A percentile compares a stretch with the other conserved stretches of the same genome.
These are phyloP conservation scores for Syzygium aromaticum DNA, from an alignment of 345 rosid species.

Conservation along the genomic window DNA sequence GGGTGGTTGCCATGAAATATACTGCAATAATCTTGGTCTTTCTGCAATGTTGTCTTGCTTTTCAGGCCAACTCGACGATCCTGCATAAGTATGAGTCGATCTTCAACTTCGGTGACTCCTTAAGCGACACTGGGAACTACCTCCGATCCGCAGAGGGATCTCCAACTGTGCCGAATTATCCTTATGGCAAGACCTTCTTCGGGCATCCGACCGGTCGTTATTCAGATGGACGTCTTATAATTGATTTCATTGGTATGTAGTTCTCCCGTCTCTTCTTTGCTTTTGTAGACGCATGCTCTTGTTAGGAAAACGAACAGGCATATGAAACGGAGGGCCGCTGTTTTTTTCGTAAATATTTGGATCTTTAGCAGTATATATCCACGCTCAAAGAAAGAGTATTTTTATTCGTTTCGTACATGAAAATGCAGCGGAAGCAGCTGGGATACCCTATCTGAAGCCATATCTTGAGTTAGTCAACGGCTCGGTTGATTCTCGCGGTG, in stretches of 20 bases:
- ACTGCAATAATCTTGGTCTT: background rate
- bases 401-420: background rate
- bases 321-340: background rate
- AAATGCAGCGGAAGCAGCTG: conserved; percentile 48
- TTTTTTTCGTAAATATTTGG: background rate
- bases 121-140: conserved; percentile 70
- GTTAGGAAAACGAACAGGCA: background rate
- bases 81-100: conserved; percentile 41
- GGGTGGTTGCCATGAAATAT: background rate
- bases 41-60: background rate
- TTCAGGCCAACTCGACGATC: background rate
- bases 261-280: background rate
- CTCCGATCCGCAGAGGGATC: conserved; percentile 41
- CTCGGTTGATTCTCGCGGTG: conserved; percentile 6
- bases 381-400: background rate
- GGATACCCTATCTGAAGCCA: conserved; percentile 41
- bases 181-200: conserved; percentile 60
- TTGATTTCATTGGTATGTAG: conserved; percentile 56
- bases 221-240: conserved; percentile 64
- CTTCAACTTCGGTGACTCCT: conserved; percentile 74
- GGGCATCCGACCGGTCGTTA: conserved; percentile 51
- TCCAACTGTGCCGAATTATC: conserved; percentile 45
- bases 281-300: background rate
- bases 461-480: conserved; percentile 22
- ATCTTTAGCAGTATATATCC: background rate